These are phyloP conservation scores for Mycena pura DNA, from an alignment of 768 basidiomycete species.

Conservation along the genomic window DNA sequence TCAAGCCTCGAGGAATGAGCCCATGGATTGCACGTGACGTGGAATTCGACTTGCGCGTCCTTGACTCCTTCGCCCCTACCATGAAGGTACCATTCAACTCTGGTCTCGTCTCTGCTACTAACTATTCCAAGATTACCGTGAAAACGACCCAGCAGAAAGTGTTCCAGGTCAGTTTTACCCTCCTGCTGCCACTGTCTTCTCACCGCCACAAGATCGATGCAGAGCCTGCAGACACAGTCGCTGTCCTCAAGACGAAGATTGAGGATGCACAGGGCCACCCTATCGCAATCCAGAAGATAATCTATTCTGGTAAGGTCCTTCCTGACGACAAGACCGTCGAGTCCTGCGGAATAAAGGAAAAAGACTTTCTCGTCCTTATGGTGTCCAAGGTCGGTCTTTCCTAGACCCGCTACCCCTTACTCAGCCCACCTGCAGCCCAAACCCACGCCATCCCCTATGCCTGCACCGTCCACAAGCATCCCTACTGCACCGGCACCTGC, in stretches of 20 bases:
- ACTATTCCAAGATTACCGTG: constrained; percentile 85
- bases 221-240: constrained; percentile 77
- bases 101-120: no score
- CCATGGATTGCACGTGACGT: not conserved
- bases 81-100: no score
- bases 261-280: constrained; percentile 75
- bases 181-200: not conserved
- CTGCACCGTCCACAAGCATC: constrained; percentile 32
- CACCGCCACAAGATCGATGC: constrained; percentile 67
- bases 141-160: constrained; percentile 96
- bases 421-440: constrained; percentile 56
- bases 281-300: constrained; percentile 84
- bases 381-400: constrained; percentile 81
- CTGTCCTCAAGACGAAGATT: constrained; percentile 85
- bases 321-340: constrained; percentile 87
- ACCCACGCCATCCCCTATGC: constrained; percentile 47
- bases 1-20: not conserved
- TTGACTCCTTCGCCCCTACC: no score
- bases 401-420: not conserved
- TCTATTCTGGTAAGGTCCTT: constrained; percentile 95
- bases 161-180: constrained; percentile 59
- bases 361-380: constrained; percentile 99
- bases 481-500: constrained; percentile 29
- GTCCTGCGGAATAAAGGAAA: constrained; percentile 93
- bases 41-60: no score